phyloP scores from a whole-genome alignment of 371 early-diverging fungal genomes.

The Circinella umbellata region DNA sequence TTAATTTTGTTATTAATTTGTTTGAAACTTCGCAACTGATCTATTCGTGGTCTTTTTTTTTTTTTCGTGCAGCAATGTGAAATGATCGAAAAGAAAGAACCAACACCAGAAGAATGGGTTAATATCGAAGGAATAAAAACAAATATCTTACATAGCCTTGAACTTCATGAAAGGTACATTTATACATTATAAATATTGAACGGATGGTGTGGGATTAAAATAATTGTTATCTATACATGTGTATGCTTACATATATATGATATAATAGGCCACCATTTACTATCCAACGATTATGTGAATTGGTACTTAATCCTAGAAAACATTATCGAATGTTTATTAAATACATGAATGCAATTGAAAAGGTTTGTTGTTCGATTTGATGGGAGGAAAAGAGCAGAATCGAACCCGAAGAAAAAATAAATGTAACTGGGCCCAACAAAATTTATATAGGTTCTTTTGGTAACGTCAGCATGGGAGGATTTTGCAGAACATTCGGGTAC shows the following conservation, averaged over 20 bases:
- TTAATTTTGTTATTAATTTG: conserved; percentile 1
- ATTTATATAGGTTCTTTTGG: conserved; percentile 31
- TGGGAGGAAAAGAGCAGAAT: too few species aligned
- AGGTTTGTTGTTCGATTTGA: conserved; percentile 28
- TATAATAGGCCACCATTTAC: conserved; percentile 58
- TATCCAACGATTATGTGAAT: conserved; percentile 62
- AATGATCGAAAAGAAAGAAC: conserved; percentile 26
- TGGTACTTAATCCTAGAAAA: conserved; percentile 49
- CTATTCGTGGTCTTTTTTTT: neutral
- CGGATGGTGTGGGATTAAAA: neutral
- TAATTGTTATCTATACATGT: neutral
- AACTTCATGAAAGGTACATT: conserved; percentile 38
- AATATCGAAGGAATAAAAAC: conserved; percentile 28
- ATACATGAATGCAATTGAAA: conserved; percentile 64
- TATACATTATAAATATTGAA: neutral
- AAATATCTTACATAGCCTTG: conserved; percentile 33
- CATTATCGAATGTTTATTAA: conserved; percentile 60
- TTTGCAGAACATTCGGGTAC: conserved; percentile 22
- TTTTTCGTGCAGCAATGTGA: conserved; percentile 32
- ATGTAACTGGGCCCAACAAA: too few species aligned
- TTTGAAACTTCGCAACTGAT: too few species aligned
- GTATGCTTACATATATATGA: too few species aligned
- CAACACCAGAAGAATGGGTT: conserved; percentile 15
- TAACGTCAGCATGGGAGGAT: conserved; percentile 47
- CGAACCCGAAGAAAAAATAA: too few species aligned